Evolutionary conservation across 164 flowering plant genomes (phyloP).

Genomic region (Tetrastigma voinierianum): DNA sequence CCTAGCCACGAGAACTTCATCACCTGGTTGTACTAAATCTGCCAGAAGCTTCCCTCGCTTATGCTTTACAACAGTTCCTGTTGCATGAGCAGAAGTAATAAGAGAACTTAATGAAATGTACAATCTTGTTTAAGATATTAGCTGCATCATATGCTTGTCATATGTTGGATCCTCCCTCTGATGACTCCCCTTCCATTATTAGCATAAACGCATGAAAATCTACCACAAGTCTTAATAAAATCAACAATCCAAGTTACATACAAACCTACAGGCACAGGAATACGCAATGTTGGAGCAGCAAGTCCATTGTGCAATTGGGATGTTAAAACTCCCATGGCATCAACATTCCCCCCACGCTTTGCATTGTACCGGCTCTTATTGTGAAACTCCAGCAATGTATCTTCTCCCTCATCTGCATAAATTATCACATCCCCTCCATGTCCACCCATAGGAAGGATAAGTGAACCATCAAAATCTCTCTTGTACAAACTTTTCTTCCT

Average conservation of each 20-base stretch:
- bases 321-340: constrained; percentile 80
- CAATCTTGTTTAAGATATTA: too few species aligned
- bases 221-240: neutral
- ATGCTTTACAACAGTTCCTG: constrained; percentile 90
- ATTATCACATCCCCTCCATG: constrained; percentile 92
- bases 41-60: constrained; percentile 86
- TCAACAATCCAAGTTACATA: constrained; percentile 5
- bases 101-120: neutral
- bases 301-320: constrained; percentile 65
- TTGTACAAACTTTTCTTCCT: constrained; percentile 47
- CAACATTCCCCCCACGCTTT: constrained; percentile 96
- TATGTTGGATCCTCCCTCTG: neutral
- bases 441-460: constrained; percentile 88
- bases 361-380: constrained; percentile 62
- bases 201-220: neutral
- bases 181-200: neutral
- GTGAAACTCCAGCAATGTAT: constrained; percentile 79
- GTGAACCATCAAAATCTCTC: constrained; percentile 87
- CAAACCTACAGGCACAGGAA: constrained; percentile 95
- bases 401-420: constrained; percentile 78
- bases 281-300: constrained; percentile 76
- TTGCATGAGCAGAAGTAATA: constrained; percentile 8
- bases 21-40: constrained; percentile 82
- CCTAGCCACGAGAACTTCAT: constrained; percentile 85
- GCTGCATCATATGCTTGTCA: too few species aligned